Evolutionary conservation across 257 asterid species (phyloP).

Genomic region (Ligustrum vulgare): DNA sequence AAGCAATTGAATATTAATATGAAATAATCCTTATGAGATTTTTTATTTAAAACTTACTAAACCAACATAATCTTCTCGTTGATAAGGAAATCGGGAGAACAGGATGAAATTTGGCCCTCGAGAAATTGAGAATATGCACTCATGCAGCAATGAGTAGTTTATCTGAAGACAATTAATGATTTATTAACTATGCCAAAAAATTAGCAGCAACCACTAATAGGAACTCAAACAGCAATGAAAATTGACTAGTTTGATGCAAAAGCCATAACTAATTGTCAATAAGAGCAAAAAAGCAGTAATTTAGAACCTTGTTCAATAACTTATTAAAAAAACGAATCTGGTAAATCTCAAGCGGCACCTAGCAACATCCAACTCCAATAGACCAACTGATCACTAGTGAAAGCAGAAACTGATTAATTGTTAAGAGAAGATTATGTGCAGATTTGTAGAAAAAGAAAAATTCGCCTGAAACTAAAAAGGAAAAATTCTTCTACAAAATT

Average conservation of each 20-base stretch:
- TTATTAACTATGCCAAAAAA: background rate
- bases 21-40: background rate
- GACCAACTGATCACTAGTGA: background rate
- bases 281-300: background rate
- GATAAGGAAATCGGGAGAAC: background rate
- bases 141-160: background rate
- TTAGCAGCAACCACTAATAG: background rate
- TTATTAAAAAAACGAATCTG: background rate
- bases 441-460: background rate
- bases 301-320: background rate
- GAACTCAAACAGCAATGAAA: background rate
- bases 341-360: background rate
- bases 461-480: background rate
- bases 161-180: background rate
- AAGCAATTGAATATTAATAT: background rate
- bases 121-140: background rate
- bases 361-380: background rate
- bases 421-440: background rate
- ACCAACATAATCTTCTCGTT: background rate
- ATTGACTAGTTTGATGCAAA: background rate
- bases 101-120: background rate
- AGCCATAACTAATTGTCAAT: background rate
- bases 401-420: background rate
- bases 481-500: background rate
- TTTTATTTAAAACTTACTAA: background rate